Conservation (phyloP, 345 rosid genomes). For the Cardamine resedifolia region DNA sequence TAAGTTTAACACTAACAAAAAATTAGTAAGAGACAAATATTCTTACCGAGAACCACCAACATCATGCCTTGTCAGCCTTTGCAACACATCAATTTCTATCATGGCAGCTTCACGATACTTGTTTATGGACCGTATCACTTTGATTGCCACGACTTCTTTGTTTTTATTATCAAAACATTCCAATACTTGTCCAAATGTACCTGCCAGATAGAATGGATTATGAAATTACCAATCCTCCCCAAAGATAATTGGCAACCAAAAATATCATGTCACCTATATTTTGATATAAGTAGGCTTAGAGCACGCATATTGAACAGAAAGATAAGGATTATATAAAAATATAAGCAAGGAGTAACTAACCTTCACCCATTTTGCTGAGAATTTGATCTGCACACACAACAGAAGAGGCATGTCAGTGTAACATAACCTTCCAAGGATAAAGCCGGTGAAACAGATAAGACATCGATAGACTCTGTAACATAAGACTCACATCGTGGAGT, state of each 20-base stretch:
- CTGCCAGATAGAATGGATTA: slow-evolving; percentile 35
- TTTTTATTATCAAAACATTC: slow-evolving; percentile 82
- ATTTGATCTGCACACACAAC: slow-evolving; percentile 59
- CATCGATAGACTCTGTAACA: slow-evolving; percentile 8
- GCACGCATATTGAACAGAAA: background rate
- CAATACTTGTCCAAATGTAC: slow-evolving; percentile 85
- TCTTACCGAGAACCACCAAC: slow-evolving; percentile 71
- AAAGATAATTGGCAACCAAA: background rate
- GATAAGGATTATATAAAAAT: background rate
- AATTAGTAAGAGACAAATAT: slow-evolving; percentile 13
- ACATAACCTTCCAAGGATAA: slow-evolving; percentile 2
- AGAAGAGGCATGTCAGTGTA: slow-evolving; percentile 29
- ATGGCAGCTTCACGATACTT: slow-evolving; percentile 93
- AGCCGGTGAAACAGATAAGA: slow-evolving; percentile 19
- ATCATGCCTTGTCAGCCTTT: slow-evolving; percentile 78
- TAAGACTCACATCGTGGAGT: slow-evolving; percentile 60
- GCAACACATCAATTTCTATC: slow-evolving; percentile 82
- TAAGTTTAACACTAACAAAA: slow-evolving; percentile 31
- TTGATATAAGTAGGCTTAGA: background rate
- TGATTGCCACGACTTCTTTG: slow-evolving; percentile 82
- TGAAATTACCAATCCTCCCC: background rate
- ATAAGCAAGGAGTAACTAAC: slow-evolving; percentile 38
- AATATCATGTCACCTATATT: background rate
- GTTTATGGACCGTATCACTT: slow-evolving; percentile 71
- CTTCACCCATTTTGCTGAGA: slow-evolving; percentile 88